A percentile compares a stretch with the other conserved stretches of the same genome.
These are phyloP conservation scores for Candida xiaguanensis DNA, from an alignment of 805 yeast genomes.

Conservation along the genomic window DNA sequence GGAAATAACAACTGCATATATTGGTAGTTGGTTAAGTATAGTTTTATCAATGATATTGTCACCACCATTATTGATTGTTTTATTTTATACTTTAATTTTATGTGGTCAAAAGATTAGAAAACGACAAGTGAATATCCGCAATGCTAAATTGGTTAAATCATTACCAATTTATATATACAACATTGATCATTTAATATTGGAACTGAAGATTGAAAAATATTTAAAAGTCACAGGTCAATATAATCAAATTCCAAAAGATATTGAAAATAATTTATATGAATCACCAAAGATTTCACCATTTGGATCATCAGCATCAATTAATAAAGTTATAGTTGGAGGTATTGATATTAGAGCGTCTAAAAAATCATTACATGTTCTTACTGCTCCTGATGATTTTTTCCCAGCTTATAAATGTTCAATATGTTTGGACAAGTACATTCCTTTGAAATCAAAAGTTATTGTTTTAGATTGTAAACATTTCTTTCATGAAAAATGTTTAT, in stretches of 20 bases:
- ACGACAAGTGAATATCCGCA: conserved; percentile 22
- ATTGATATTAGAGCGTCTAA: conserved; percentile 24
- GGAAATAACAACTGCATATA: conserved; percentile 27
- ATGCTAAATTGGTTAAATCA: conserved; percentile 29
- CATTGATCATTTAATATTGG: conserved; percentile 30
- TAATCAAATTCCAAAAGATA: conserved; percentile 9
- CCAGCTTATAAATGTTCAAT: conserved; percentile 56
- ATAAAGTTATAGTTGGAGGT: conserved; percentile 41
- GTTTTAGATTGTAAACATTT: conserved; percentile 59
- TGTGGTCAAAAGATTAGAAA: conserved; percentile 25
- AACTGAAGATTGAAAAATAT: conserved; percentile 24
- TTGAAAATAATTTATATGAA: conserved; percentile 6
- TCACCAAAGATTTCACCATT: conserved; percentile 14
- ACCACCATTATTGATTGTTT: conserved; percentile 37
- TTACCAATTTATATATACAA: conserved; percentile 38
- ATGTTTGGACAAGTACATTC: conserved; percentile 51
- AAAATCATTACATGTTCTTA: conserved; percentile 17
- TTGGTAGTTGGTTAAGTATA: conserved; percentile 37
- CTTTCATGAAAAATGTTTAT: conserved; percentile 54
- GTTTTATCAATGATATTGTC: conserved; percentile 40
- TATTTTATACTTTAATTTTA: conserved; percentile 30
- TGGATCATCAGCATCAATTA: conserved; percentile 23
- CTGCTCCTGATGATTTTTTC: conserved; percentile 30
- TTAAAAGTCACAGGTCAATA: conserved; percentile 30
- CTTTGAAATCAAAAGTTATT: conserved; percentile 46